Conservation (phyloP, 169 alveolate genomes). For the Plasmodium coatneyi region DNA sequence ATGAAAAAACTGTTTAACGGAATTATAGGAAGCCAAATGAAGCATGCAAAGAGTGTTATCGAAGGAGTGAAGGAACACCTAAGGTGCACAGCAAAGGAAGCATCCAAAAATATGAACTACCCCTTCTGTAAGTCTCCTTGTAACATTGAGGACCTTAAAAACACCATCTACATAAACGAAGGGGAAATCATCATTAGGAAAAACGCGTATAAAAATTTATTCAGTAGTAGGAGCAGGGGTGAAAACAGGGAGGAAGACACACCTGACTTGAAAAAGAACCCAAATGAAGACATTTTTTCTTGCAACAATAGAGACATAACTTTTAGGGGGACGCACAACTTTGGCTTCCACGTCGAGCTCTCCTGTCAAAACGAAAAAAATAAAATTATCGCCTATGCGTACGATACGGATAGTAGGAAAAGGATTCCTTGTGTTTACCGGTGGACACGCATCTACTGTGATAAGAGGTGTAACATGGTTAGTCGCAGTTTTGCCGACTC, state of each 20-base stretch:
- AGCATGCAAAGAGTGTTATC: slow-evolving; percentile 47
- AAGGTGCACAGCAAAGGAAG: slow-evolving; percentile 54
- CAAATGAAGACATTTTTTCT: slow-evolving; percentile 15
- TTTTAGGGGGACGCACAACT: slow-evolving; percentile 33
- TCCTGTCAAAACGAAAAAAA: slow-evolving; percentile 25
- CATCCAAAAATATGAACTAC: slow-evolving; percentile 55
- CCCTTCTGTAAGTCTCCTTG: slow-evolving; percentile 72
- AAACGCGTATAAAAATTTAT: slow-evolving; percentile 23
- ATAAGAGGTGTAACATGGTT: neutral
- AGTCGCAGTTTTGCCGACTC: neutral
- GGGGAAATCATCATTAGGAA: slow-evolving; percentile 53
- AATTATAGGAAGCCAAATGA: slow-evolving; percentile 44
- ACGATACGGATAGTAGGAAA: slow-evolving; percentile 31
- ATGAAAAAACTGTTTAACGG: slow-evolving; percentile 38
- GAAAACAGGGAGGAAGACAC: neutral
- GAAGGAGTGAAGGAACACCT: slow-evolving; percentile 61
- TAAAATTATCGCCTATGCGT: slow-evolving; percentile 54
- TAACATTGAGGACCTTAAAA: slow-evolving; percentile 40
- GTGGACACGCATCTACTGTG: slow-evolving; percentile 29
- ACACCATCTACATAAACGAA: slow-evolving; percentile 47
- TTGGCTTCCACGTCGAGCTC: slow-evolving; percentile 25
- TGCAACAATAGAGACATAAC: slow-evolving; percentile 24
- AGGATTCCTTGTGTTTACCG: slow-evolving; percentile 39
- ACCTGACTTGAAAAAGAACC: neutral
- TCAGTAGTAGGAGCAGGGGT: neutral